A percentile compares a stretch with the other conserved stretches of the same genome.
These are phyloP conservation scores for Fusarium austroafricanum DNA, from an alignment of 2,329 filamentous ascomycete species.

Conservation along the genomic window DNA sequence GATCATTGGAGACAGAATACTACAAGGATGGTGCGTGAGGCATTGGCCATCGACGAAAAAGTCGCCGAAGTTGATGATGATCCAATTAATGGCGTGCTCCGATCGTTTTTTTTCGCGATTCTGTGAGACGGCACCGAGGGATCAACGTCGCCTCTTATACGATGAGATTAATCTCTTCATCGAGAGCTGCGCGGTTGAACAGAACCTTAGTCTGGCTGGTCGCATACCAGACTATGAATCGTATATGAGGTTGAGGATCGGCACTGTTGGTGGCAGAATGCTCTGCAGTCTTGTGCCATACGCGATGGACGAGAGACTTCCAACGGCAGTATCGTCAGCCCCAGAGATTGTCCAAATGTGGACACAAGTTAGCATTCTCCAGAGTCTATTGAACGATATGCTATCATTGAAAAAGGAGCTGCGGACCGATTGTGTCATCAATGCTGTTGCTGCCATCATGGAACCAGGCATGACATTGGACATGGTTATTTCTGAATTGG, in stretches of 20 bases:
- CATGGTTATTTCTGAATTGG: constrained; percentile 39
- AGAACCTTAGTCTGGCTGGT: constrained; percentile 42
- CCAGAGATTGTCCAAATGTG: constrained; percentile 30
- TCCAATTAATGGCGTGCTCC: constrained; percentile 43
- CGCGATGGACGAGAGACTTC: constrained; percentile 28
- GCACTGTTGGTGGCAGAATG: constrained; percentile 44
- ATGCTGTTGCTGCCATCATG: constrained; percentile 46
- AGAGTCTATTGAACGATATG: constrained; percentile 48
- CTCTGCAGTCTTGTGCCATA: constrained; percentile 47
- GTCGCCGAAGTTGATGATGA: constrained; percentile 11
- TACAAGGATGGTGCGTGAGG: constrained; percentile 25
- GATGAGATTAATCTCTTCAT: constrained; percentile 44
- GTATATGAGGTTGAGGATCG: constrained; percentile 47
- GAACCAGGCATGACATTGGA: constrained; percentile 38
- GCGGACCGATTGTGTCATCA: constrained; percentile 44
- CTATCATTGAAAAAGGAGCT: constrained; percentile 52
- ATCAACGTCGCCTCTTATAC: constrained; percentile 36
- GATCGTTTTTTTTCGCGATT: constrained; percentile 40
- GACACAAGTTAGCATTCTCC: constrained; percentile 42
- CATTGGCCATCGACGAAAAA: constrained; percentile 28
- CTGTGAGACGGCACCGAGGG: background rate
- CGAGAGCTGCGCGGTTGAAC: constrained; percentile 45
- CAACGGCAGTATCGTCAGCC: constrained; percentile 10
- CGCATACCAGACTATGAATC: constrained; percentile 43
- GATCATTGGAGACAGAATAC: constrained; percentile 45